These are phyloP conservation scores for Termitomyces sp. DNA, from an alignment of 768 basidiomycete species.

Conservation along the genomic window DNA sequence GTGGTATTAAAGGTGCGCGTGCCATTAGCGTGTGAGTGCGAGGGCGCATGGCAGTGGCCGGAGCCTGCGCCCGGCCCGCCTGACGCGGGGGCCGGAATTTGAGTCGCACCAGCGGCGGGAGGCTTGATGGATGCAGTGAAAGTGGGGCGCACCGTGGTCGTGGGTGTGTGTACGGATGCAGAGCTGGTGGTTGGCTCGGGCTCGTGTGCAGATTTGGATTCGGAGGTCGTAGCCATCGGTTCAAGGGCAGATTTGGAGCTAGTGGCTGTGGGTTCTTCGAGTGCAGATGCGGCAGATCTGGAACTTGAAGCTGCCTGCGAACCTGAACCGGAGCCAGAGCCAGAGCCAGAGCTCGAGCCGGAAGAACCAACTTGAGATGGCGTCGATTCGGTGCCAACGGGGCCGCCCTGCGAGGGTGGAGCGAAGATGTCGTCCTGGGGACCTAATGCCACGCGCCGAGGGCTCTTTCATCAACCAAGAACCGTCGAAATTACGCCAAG, in stretches of 20 bases:
- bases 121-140: background rate
- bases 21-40: background rate
- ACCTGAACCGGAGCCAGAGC: background rate
- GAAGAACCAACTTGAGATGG: background rate
- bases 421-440: constrained; percentile 40
- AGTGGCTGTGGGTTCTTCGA: background rate
- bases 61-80: background rate
- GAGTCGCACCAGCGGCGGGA: background rate
- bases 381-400: background rate
- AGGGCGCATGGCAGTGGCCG: background rate
- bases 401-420: constrained; percentile 7
- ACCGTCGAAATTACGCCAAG: background rate
- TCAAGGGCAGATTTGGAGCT: background rate
- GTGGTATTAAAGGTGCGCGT: background rate
- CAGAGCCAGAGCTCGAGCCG: background rate
- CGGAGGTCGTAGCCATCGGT: background rate
- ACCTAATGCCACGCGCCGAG: constrained; percentile 19
- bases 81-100: background rate
- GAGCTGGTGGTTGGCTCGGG: background rate
- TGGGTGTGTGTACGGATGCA: background rate
- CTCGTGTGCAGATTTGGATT: background rate
- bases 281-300: background rate
- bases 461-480: background rate
- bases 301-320: background rate
- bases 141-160: background rate